Evolutionary conservation across 1,284 basidiomycete species (phyloP).

Genomic region (Xanthoconium separans): DNA sequence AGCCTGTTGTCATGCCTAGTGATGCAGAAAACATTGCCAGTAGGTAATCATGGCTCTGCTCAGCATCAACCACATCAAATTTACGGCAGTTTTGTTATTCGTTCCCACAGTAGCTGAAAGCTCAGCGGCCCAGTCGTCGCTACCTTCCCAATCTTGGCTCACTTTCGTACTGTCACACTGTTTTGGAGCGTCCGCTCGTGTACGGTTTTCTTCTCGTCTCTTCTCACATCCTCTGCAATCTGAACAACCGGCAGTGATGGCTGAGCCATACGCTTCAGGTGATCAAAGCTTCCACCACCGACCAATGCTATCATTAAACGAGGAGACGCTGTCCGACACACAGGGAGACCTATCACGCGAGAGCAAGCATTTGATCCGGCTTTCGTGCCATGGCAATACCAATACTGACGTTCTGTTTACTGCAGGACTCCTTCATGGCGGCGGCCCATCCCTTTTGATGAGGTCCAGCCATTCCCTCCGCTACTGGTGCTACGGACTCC

Average conservation of each 20-base stretch:
- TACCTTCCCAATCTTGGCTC: no score
- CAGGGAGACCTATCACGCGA: neutral
- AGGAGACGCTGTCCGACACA: neutral
- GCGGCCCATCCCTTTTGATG: no score
- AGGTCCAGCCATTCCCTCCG: neutral
- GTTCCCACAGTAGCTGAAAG: no score
- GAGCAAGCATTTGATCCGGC: neutral
- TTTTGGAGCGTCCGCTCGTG: no score
- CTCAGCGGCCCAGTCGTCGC: no score
- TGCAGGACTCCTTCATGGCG: neutral
- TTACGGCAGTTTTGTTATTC: no score
- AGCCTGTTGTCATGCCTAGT: no score
- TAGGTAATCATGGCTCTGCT: no score
- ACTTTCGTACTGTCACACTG: no score
- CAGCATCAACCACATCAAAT: no score
- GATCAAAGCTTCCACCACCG: neutral
- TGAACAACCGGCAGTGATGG: neutral
- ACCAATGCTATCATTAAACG: neutral
- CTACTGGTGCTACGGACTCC: slow-evolving; percentile 9
- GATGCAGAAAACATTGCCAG: no score
- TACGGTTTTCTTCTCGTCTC: neutral
- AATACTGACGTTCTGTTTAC: neutral
- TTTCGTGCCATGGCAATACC: no score
- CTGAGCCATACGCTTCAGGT: neutral
- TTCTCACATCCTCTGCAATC: neutral